These are phyloP conservation scores for Macrophomina tecta DNA, from an alignment of 2,329 filamentous ascomycete genomes.

Conservation along the genomic window DNA sequence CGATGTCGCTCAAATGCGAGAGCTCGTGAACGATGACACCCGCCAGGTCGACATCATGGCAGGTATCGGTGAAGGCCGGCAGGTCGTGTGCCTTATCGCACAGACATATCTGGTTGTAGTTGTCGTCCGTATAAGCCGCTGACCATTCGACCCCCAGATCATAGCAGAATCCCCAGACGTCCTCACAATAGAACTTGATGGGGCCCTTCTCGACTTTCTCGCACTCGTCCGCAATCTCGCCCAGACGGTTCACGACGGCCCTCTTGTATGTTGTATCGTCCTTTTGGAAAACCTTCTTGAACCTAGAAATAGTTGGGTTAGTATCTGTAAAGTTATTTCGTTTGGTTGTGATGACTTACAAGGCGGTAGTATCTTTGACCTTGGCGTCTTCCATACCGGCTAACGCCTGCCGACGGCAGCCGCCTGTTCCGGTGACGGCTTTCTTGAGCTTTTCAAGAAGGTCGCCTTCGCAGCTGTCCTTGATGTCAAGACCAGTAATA, in stretches of 20 bases:
- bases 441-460: slow-evolving; percentile 52
- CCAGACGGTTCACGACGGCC: neutral
- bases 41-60: slow-evolving; percentile 69
- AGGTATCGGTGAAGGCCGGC: slow-evolving; percentile 55
- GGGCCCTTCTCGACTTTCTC: neutral
- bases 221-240: neutral
- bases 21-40: slow-evolving; percentile 70
- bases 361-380: slow-evolving; percentile 43
- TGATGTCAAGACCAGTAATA: slow-evolving; percentile 58
- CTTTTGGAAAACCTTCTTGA: slow-evolving; percentile 69
- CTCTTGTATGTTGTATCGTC: neutral
- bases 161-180: neutral
- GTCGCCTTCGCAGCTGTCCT: slow-evolving; percentile 61
- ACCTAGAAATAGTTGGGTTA: slow-evolving; percentile 45
- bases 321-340: too few species aligned
- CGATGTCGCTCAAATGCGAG: slow-evolving; percentile 63
- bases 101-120: neutral
- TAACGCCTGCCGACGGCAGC: slow-evolving; percentile 61
- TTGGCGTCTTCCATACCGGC: slow-evolving; percentile 59
- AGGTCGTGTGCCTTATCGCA: slow-evolving; percentile 43
- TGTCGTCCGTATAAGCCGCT: neutral
- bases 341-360: neutral
- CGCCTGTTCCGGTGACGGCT: slow-evolving; percentile 52
- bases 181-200: slow-evolving; percentile 2
- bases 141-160: neutral